These are phyloP conservation scores for Colletotrichum falcatum DNA, from an alignment of 2,329 filamentous ascomycete genomes.

Conservation along the genomic window DNA sequence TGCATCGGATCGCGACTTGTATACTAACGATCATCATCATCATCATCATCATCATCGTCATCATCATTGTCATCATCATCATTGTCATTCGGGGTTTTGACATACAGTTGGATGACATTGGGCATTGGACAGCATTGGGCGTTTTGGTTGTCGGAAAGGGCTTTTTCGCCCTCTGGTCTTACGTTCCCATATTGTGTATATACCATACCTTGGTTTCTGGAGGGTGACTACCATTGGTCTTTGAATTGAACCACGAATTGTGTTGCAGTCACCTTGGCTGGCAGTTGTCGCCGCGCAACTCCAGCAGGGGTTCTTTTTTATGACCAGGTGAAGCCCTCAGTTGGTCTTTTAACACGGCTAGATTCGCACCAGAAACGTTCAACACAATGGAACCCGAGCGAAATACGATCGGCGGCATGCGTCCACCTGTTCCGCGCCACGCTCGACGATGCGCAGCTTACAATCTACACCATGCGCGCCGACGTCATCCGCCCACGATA, in stretches of 20 bases:
- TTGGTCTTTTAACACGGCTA: no score
- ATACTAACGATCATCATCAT: slow-evolving; percentile 39
- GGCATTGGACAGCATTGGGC: slow-evolving; percentile 39
- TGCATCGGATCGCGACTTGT: slow-evolving; percentile 40
- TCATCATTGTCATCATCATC: slow-evolving; percentile 34
- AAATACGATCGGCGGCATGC: neutral
- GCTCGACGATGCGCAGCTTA: slow-evolving; percentile 11
- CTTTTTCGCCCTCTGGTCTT: slow-evolving; percentile 4
- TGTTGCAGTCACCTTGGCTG: slow-evolving; percentile 12
- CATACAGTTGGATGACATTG: slow-evolving; percentile 36
- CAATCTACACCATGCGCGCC: slow-evolving; percentile 11
- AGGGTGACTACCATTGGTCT: slow-evolving; percentile 10
- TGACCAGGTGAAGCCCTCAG: neutral
- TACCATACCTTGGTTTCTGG: slow-evolving; percentile 26
- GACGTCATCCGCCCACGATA: slow-evolving; percentile 38
- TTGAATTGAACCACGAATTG: slow-evolving; percentile 28
- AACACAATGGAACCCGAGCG: neutral
- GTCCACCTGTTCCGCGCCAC: slow-evolving; percentile 10
- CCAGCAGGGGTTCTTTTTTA: neutral
- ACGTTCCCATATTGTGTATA: slow-evolving; percentile 35
- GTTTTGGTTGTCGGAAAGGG: slow-evolving; percentile 28
- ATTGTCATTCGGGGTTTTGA: slow-evolving; percentile 30
- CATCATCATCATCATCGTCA: slow-evolving; percentile 31
- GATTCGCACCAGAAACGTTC: no score
- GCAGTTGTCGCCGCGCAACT: neutral